Percentiles rank a stretch among this genome's conserved stretches.
Evolutionary conservation across 129 eudicot species (phyloP).

Genomic region (Sambucus nigra): DNA sequence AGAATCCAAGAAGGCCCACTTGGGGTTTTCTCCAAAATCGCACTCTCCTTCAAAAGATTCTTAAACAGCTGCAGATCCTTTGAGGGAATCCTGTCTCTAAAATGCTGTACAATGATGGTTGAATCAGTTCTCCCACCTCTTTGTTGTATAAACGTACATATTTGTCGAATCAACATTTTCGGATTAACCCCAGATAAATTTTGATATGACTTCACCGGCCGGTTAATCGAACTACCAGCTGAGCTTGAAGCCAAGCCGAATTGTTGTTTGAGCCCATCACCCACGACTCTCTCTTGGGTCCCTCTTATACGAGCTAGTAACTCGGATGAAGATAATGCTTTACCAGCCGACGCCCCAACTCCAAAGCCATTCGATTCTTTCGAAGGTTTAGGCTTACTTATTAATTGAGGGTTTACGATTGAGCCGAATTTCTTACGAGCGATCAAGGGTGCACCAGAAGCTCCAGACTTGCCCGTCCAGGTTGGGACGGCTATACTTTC

Average conservation of each 20-base stretch:
- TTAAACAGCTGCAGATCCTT: conserved; percentile 80
- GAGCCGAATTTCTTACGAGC: conserved; percentile 68
- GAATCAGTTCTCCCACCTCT: conserved; percentile 72
- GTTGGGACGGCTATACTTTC: conserved; percentile 79
- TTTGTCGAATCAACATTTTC: conserved; percentile 77
- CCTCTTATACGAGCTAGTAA: conserved; percentile 69
- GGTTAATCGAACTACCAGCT: conserved; percentile 4
- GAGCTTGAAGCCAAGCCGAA: conserved; percentile 35
- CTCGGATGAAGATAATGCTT: conserved; percentile 74
- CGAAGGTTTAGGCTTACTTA: conserved; percentile 20
- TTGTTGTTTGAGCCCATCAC: conserved; percentile 79
- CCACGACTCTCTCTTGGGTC: conserved; percentile 54
- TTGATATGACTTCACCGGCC: conserved; percentile 18
- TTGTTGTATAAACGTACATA: conserved; percentile 73
- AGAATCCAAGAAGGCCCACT: conserved; percentile 71
- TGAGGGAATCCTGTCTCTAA: conserved; percentile 64
- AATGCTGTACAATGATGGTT: conserved; percentile 60
- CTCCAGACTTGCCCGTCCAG: conserved; percentile 92
- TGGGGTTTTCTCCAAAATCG: conserved; percentile 49
- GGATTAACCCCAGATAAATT: conserved; percentile 56
- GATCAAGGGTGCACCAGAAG: conserved; percentile 78
- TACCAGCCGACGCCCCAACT: conserved; percentile 73
- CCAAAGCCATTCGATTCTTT: conserved; percentile 29
- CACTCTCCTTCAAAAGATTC: conserved; percentile 82
- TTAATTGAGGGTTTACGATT: conserved; percentile 47